These are phyloP conservation scores for Camptophora hylomeconis DNA, from an alignment of 2,329 filamentous ascomycete species.

Conservation along the genomic window DNA sequence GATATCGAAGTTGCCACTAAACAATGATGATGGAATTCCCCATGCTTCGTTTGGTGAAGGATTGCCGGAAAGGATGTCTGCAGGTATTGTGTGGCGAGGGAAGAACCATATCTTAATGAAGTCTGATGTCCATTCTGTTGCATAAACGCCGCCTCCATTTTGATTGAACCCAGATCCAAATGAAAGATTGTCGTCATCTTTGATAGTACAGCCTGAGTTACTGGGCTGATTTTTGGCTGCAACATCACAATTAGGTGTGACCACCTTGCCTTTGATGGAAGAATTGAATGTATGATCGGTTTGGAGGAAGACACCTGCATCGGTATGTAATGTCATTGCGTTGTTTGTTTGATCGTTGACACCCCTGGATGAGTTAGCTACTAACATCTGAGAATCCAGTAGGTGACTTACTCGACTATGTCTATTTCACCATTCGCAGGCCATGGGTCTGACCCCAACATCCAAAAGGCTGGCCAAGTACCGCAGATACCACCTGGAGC, in stretches of 20 bases:
- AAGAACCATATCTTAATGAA: conserved; percentile 62
- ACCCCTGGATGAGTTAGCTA: conserved; percentile 42
- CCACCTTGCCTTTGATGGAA: conserved; percentile 37
- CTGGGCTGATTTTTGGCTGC: conserved; percentile 26
- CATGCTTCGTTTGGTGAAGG: conserved; percentile 33
- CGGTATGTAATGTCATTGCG: conserved; percentile 38
- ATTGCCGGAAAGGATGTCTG: conserved; percentile 28
- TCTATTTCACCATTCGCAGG: conserved; percentile 2
- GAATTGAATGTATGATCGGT: conserved; percentile 18
- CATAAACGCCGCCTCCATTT: conserved; percentile 50
- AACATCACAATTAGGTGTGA: conserved; percentile 38
- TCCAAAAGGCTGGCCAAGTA: conserved; percentile 40
- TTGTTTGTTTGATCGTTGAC: conserved; percentile 33
- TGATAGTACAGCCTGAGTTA: conserved; percentile 29
- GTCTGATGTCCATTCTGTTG: conserved; percentile 60
- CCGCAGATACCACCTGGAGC: conserved; percentile 36
- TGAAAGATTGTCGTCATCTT: conserved; percentile 14
- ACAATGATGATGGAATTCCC: conserved; percentile 33
- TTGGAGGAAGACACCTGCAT: conserved; percentile 21
- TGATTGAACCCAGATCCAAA: conserved; percentile 44
- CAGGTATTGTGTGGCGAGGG: conserved; percentile 30
- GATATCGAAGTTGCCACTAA: conserved; percentile 27
- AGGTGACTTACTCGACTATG: background rate
- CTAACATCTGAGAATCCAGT: conserved; percentile 15
- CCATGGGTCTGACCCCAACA: conserved; percentile 3